These are phyloP conservation scores for Botrytis cinerea DNA, from an alignment of 2,329 filamentous ascomycete species.

Conservation along the genomic window DNA sequence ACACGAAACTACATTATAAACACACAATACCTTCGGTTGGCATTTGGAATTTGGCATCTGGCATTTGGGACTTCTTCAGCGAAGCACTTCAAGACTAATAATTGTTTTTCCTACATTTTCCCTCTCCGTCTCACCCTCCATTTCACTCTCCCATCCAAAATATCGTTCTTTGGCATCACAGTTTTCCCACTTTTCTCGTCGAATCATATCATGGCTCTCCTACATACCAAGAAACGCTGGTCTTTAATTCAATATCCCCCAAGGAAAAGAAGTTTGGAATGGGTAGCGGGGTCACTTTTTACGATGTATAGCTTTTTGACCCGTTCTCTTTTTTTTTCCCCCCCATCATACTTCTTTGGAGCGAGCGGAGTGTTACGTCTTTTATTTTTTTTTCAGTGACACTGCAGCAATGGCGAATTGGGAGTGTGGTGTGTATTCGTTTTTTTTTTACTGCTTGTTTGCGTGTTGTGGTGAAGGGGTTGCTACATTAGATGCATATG, in stretches of 20 bases:
- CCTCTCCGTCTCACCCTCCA: slow-evolving; percentile 10
- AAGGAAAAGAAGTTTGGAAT: slow-evolving; percentile 9
- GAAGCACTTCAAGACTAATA: slow-evolving; percentile 38
- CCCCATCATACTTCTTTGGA: slow-evolving; percentile 24
- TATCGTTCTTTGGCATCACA: slow-evolving; percentile 30
- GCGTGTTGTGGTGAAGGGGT: not conserved
- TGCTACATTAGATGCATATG: slow-evolving; percentile 13
- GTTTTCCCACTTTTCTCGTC: slow-evolving; percentile 28
- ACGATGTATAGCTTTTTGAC: slow-evolving; percentile 39
- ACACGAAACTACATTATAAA: slow-evolving; percentile 24
- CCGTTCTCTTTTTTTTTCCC: slow-evolving; percentile 23
- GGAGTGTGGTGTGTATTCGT: slow-evolving; percentile 29
- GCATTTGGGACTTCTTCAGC: slow-evolving; percentile 26
- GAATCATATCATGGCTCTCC: slow-evolving; percentile 27
- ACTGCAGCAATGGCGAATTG: slow-evolving; percentile 38
- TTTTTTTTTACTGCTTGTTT: slow-evolving; percentile 12
- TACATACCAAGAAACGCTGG: slow-evolving; percentile 33
- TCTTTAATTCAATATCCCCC: slow-evolving; percentile 32
- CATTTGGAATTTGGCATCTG: slow-evolving; percentile 33
- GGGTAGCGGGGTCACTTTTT: slow-evolving; percentile 27
- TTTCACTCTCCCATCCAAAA: not conserved
- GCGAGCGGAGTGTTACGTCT: slow-evolving; percentile 17
- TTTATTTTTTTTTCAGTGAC: slow-evolving; percentile 2
- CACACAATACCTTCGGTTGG: slow-evolving; percentile 30
- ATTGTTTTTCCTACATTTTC: slow-evolving; percentile 33